Evolutionary conservation across 2,329 filamentous ascomycete species (phyloP).

Genomic region (Alternaria brassicicola): DNA sequence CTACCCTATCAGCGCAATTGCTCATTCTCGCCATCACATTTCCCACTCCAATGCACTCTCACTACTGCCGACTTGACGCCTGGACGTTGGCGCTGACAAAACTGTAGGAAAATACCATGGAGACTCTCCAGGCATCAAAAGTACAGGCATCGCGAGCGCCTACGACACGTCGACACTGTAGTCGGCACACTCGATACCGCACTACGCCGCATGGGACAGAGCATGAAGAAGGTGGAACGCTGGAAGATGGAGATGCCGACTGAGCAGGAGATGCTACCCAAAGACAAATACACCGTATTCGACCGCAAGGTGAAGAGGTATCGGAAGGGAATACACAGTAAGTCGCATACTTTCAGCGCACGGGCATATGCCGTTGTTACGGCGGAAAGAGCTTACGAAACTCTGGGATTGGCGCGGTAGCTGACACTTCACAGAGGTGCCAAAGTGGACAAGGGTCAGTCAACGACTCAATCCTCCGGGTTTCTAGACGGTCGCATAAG

Average conservation of each 20-base stretch:
- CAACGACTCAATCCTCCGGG: conserved; percentile 93
- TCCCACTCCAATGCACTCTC: background rate
- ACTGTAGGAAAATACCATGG: conserved; percentile 89
- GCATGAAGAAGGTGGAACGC: conserved; percentile 76
- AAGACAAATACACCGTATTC: conserved; percentile 98
- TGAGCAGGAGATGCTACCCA: conserved; percentile 92
- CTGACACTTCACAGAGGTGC: conserved; percentile 54
- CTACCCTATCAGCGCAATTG: background rate
- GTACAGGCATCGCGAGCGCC: conserved; percentile 53
- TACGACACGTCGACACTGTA: conserved; percentile 75
- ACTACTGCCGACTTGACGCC: conserved; percentile 13
- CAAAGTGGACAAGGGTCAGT: conserved; percentile 90
- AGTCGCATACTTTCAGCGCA: conserved; percentile 48
- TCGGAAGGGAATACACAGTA: conserved; percentile 97
- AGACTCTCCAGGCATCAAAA: conserved; percentile 76
- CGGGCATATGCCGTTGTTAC: background rate
- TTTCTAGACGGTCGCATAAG: conserved; percentile 64
- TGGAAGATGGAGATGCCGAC: conserved; percentile 98
- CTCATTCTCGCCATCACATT: background rate
- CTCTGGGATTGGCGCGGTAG: background rate
- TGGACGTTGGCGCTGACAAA: background rate
- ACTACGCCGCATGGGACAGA: conserved; percentile 71
- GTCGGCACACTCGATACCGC: conserved; percentile 82
- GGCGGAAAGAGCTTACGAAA: background rate
- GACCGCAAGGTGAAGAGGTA: conserved; percentile 95